Percentiles rank a stretch among this genome's conserved stretches.
phyloP scores from a whole-genome alignment of 768 basidiomycete genomes.

The Termitomyces sp. region DNA sequence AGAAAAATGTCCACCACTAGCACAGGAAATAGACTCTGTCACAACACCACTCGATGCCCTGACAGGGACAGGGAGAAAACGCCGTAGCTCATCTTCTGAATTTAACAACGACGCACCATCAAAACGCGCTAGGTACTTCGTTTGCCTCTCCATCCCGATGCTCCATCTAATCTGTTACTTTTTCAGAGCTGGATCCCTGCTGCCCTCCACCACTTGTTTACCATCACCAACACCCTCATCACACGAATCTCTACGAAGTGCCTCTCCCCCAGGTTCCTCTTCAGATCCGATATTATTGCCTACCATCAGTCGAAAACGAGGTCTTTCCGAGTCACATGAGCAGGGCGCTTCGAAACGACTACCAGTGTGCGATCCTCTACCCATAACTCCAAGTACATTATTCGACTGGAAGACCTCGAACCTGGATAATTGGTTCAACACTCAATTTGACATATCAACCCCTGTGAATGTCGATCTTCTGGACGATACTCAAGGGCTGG shows the following conservation, averaged over 20 bases:
- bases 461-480: conserved; percentile 18
- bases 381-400: conserved; percentile 5
- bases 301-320: conserved; percentile 26
- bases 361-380: conserved; percentile 22
- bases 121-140: conserved; percentile 17
- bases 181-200: neutral
- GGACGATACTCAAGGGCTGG: neutral
- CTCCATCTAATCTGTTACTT: too few relatives aligned
- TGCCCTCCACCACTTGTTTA: neutral
- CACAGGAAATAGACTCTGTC: neutral
- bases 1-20: neutral
- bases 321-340: conserved; percentile 26
- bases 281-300: neutral
- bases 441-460: conserved; percentile 17
- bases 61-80: conserved; percentile 13
- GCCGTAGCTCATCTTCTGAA: conserved; percentile 6
- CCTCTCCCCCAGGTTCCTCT: neutral
- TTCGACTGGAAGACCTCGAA: conserved; percentile 7
- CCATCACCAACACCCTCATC: conserved; percentile 11
- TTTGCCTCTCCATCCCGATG: too few relatives aligned
- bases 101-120: neutral
- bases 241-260: conserved; percentile 1
- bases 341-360: conserved; percentile 20
- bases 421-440: conserved; percentile 31
- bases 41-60: neutral